Conservation (phyloP, 169 alveolate species). For the Cryptosporidium sp. region DNA sequence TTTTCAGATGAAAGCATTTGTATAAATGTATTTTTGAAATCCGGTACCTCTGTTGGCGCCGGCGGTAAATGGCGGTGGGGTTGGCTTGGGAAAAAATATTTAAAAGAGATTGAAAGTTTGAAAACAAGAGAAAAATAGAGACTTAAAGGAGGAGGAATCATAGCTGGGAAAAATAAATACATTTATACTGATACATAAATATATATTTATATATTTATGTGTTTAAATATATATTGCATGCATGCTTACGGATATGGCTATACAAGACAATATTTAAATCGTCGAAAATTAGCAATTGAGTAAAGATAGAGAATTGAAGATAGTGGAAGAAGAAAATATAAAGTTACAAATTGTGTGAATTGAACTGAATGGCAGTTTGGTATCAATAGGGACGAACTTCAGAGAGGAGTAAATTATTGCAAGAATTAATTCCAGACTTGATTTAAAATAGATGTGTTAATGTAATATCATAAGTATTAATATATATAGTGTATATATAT, state of each 20-base stretch:
- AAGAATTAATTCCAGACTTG: too few species aligned
- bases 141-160: not conserved
- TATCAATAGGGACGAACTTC: too few species aligned
- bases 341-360: too few species aligned
- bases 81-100: not conserved
- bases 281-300: too few species aligned
- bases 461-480: too few species aligned
- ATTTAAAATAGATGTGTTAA: too few species aligned
- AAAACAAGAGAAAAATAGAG: not conserved
- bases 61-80: conserved; percentile 22
- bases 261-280: not conserved
- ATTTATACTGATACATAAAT: not conserved
- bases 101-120: not conserved
- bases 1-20: too few species aligned
- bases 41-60: conserved; percentile 22
- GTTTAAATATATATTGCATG: not conserved
- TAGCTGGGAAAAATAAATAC: not conserved
- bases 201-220: too few species aligned
- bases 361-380: not conserved
- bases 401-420: too few species aligned
- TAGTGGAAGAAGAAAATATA: too few species aligned
- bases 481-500: too few species aligned
- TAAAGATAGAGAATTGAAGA: not conserved
- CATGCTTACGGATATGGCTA: not conserved
- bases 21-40: not conserved